These are phyloP conservation scores for Lactarius sanguifluus DNA, from an alignment of 768 basidiomycete genomes.

Conservation along the genomic window DNA sequence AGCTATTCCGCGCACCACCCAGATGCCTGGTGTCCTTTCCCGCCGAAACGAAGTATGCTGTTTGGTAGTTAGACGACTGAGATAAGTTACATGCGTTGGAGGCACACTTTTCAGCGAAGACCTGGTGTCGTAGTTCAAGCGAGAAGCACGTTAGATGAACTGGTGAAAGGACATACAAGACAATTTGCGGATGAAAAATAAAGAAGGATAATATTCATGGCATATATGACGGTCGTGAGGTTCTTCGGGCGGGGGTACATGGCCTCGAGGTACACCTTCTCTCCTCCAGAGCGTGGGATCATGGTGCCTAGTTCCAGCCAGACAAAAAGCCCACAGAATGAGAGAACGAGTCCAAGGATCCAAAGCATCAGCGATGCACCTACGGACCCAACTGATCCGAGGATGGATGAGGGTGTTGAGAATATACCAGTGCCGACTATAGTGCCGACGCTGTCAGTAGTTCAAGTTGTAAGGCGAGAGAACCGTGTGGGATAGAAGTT, in stretches of 20 bases:
- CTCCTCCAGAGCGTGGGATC: conserved; percentile 61
- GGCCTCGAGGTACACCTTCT: conserved; percentile 62
- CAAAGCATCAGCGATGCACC: conserved; percentile 64
- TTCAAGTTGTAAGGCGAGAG: neutral
- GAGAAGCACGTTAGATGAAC: neutral
- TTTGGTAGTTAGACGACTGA: neutral
- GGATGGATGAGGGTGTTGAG: conserved; percentile 59
- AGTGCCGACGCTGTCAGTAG: conserved; percentile 43
- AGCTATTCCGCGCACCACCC: conserved; percentile 59
- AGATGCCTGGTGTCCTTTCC: conserved; percentile 42
- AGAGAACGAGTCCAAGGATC: conserved; percentile 59
- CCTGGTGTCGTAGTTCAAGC: conserved; percentile 27
- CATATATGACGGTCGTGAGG: conserved; percentile 50
- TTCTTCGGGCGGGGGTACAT: conserved; percentile 49
- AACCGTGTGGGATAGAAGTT: neutral
- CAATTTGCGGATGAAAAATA: conserved; percentile 47
- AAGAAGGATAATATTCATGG: conserved; percentile 48
- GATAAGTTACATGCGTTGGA: neutral
- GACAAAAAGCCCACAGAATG: conserved; percentile 58
- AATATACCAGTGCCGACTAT: conserved; percentile 69
- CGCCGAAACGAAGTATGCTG: conserved; percentile 51
- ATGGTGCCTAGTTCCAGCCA: conserved; percentile 66
- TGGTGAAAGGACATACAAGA: conserved; percentile 41
- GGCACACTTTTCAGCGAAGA: conserved; percentile 35
- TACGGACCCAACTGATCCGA: conserved; percentile 54